phyloP scores from a whole-genome alignment of 1,139 yeast genomes.

The Sugiyamaella sp. region DNA sequence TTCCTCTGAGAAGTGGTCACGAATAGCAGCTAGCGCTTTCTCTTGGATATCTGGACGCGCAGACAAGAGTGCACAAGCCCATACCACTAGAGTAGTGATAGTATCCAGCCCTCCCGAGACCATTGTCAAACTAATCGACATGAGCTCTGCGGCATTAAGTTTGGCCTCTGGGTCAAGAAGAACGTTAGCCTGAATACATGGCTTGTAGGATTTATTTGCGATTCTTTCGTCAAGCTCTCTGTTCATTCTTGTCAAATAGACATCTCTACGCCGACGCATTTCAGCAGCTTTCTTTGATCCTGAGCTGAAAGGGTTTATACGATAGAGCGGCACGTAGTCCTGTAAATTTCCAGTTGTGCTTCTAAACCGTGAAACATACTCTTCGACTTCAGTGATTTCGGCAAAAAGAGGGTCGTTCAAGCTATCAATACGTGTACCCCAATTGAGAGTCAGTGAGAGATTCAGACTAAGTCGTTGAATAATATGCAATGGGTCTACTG shows the following conservation, averaged over 20 bases:
- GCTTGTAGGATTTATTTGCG: slow-evolving; percentile 33
- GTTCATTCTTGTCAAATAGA: slow-evolving; percentile 49
- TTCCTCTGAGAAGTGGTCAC: slow-evolving; percentile 39
- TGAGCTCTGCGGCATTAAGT: slow-evolving; percentile 50
- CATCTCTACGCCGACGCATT: slow-evolving; percentile 53
- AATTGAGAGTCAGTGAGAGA: slow-evolving; percentile 60
- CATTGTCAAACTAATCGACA: slow-evolving; percentile 68
- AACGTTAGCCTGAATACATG: slow-evolving; percentile 51
- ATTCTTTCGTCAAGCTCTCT: slow-evolving; percentile 34
- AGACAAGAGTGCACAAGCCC: slow-evolving; percentile 58
- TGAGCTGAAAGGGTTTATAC: slow-evolving; percentile 40
- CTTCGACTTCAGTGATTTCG: slow-evolving; percentile 66
- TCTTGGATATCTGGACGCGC: slow-evolving; percentile 52
- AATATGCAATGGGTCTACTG: slow-evolving; percentile 47
- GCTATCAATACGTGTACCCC: slow-evolving; percentile 57
- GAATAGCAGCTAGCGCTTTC: slow-evolving; percentile 46
- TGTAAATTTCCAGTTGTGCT: slow-evolving; percentile 65
- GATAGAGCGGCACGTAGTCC: slow-evolving; percentile 61
- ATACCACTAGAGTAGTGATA: slow-evolving; percentile 61
- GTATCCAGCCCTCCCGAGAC: slow-evolving; percentile 79
- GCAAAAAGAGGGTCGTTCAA: slow-evolving; percentile 49
- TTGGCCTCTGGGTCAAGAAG: slow-evolving; percentile 36
- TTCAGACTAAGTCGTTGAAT: slow-evolving; percentile 58
- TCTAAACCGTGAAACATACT: slow-evolving; percentile 59
- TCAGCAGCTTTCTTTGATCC: slow-evolving; percentile 43